Evolutionary conservation across 1,284 basidiomycete genomes (phyloP), one percentile per base, ranked within the genome.

Genomic region (Taiwanofungus camphoratus): DNA sequence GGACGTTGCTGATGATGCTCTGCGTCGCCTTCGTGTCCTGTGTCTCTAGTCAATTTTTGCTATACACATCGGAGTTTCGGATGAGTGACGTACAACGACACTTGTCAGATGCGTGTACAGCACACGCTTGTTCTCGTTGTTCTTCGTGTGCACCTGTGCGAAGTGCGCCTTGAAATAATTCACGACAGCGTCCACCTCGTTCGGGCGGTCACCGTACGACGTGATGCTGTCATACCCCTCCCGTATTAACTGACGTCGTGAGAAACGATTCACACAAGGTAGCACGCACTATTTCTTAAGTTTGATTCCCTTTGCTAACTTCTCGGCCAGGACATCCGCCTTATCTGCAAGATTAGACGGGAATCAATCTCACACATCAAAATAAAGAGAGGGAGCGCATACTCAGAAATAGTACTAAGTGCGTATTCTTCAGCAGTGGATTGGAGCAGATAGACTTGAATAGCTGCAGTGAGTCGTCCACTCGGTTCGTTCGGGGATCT

Each of bases 361-460:
- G 11, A 41, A n/a, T n/a, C 18, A 7, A 23, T 16, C 3, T n/a
- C n/a, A 12, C 23, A n/a, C 16, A 9, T 21, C 24, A 27, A 23
- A 12, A 38, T 30, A 35, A 15, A 15, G 21, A 39, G 36, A 16
- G 16, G 45, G 27, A 23, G 12, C 21, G 66, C 80, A 22, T 64
- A 87, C 86, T 88, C 7, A 88, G 69, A 68, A 88, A 87, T 32
- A 88, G 65, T 11, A 88, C 87, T 9, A 90, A 62, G 57, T 90
- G 87, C 19, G 86, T 82, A 33, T 72, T 79, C 60, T 88, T 87
- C 42, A 90, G 67, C 31, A 90, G 69, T 19, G 74, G 72, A 57
- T 88, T 87, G n/a, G 82, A 82, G 56, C 86, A 89, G 18, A 90
- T 87, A 51, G 85, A 77, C 8, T 85, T 87, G 60, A 89, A 90